These are phyloP conservation scores for Jaenimonas drosophilae DNA, from an alignment of 208 protist species.

Conservation along the genomic window DNA sequence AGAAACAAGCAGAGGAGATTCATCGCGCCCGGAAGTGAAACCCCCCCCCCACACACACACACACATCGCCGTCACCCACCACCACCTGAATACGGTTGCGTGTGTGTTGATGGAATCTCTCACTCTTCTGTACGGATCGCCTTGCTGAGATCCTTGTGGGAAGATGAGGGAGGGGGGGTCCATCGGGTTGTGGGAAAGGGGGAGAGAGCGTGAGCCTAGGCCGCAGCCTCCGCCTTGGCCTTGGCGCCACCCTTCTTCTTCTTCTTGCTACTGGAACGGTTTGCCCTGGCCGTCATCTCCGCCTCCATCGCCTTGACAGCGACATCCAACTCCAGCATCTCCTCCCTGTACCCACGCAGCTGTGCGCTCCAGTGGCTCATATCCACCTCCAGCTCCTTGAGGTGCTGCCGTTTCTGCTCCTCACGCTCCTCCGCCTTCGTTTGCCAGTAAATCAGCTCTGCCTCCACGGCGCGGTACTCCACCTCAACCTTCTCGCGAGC, in stretches of 20 bases:
- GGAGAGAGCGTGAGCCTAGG: too few species aligned
- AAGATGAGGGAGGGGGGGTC: too few species aligned
- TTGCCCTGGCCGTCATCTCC: conserved; percentile 1
- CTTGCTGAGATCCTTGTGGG: too few species aligned
- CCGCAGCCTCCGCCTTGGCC: conserved; percentile 1
- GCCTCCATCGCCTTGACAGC: conserved; percentile 35
- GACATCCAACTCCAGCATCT: conserved; percentile 25
- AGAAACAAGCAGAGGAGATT: too few species aligned
- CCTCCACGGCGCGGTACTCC: conserved; percentile 29
- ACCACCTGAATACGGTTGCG: too few species aligned
- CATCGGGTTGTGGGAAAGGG: too few species aligned
- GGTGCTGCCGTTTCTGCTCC: conserved; percentile 24
- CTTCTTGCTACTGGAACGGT: conserved; percentile 5
- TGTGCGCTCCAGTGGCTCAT: conserved; percentile 41
- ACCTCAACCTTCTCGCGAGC: conserved; percentile 61
- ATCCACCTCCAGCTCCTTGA: conserved; percentile 41
- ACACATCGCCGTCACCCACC: too few species aligned
- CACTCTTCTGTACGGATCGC: too few species aligned
- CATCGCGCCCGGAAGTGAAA: too few species aligned
- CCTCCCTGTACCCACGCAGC: conserved; percentile 43
- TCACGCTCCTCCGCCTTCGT: conserved; percentile 43
- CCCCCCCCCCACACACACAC: too few species aligned
- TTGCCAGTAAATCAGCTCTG: conserved; percentile 39
- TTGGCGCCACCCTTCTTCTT: conserved; percentile 9
- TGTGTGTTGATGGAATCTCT: too few species aligned